Base-by-base conservation (phyloP, 2,329 filamentous ascomycete species). In the Fusarium continuum region DNA sequence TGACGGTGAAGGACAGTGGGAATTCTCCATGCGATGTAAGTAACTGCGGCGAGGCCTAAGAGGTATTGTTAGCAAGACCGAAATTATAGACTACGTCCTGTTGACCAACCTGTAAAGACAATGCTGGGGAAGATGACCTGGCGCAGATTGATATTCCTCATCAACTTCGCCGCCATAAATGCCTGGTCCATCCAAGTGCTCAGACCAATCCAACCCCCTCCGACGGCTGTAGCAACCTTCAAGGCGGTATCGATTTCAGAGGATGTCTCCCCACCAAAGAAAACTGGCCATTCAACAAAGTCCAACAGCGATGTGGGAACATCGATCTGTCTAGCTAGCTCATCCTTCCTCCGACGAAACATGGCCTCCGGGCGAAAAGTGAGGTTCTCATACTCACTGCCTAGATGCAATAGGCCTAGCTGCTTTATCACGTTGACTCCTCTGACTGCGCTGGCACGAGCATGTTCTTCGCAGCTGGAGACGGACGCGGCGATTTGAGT, bases 231-330 rank as follows among this genome's bases (percentile, higher is more conserved):
- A 9, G 91, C 91, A 29, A 97, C 85, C 2, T 95, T 99, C 72
- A 99, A 83, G 6, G 94, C 95, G 90, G 98, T 93, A 64, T 95
- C 91, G 4, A 93, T 96, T 32, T 94, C 92, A 6, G 94, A 93
- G 52, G 95, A 84, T 82, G 98, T 99, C 77, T 99, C 95, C 75
- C 98, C 88, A 85, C 72, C 97, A 92, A 80, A 96, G 84, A 6
- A 98, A 79, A 10, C 88, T 91, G 16, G 88, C 75, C 93, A 83
- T 76, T 99, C 95, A 70, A 99, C 91, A 81, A 99, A 98, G 78
- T 99, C 95, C 85, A 85, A 91, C 1, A 97, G 70, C 72, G 98
- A 93, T 5, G 95, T 91, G 49, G 95, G 88, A 19, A 97, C 88
- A 59, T 97, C 88, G 14, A 98, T 88, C 72, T 96, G 89, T 64